These are phyloP conservation scores for Ascochyta pisi DNA, from an alignment of 2,329 filamentous ascomycete species.

Conservation along the genomic window DNA sequence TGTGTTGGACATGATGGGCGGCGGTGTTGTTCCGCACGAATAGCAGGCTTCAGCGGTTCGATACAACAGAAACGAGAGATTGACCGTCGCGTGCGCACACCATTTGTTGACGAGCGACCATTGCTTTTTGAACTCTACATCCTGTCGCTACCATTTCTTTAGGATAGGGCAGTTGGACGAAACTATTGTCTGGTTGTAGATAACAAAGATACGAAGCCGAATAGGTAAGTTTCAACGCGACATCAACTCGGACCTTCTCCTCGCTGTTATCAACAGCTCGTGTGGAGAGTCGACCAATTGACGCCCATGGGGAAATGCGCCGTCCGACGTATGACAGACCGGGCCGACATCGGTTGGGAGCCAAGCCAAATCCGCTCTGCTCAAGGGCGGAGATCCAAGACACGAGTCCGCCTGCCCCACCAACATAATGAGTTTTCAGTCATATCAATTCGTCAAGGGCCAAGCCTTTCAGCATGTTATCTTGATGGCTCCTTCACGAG, in stretches of 20 bases:
- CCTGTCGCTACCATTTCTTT: not conserved
- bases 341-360: conserved; percentile 10
- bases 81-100: not conserved
- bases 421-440: not conserved
- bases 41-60: not conserved
- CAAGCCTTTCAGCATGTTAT: conserved; percentile 3
- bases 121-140: conserved; percentile 4
- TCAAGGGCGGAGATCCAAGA: conserved; percentile 1
- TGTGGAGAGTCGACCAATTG: conserved; percentile 4
- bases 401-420: conserved; percentile 1
- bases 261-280: not conserved
- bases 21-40: not conserved
- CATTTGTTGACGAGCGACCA: not conserved
- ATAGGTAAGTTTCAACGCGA: not conserved
- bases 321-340: conserved; percentile 1
- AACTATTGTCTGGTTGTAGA: conserved; percentile 1
- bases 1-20: conserved; percentile 7
- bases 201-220: conserved; percentile 19
- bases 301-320: conserved; percentile 4
- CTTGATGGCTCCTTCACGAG: not conserved
- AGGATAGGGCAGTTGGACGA: not conserved
- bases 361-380: conserved; percentile 6
- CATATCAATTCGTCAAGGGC: conserved; percentile 10
- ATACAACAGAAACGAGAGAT: not conserved
- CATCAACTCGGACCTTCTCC: conserved; percentile 2